Conservation (phyloP, 2,329 filamentous ascomycete genomes). For the Acrodontium crateriforme region DNA sequence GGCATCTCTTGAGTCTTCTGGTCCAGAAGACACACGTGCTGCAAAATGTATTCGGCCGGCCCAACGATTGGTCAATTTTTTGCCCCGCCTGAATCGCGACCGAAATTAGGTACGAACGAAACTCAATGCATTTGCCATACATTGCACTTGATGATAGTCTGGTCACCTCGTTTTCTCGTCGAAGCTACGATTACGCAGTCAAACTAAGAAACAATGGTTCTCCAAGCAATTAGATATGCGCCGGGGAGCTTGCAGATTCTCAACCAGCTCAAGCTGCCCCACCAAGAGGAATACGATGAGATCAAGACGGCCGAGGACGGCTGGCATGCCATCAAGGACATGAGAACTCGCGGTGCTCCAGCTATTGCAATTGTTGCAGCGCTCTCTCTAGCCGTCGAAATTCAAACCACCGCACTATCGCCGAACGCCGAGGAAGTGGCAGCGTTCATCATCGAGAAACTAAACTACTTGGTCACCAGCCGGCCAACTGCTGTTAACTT, state of each 20-base stretch:
- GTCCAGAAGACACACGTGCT: too few relatives aligned
- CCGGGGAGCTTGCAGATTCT: slow-evolving; percentile 62
- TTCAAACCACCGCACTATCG: slow-evolving; percentile 44
- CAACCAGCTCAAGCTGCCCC: slow-evolving; percentile 70
- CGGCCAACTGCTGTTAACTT: slow-evolving; percentile 92
- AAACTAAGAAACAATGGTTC: too few relatives aligned
- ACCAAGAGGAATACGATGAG: slow-evolving; percentile 64
- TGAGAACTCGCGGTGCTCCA: slow-evolving; percentile 70
- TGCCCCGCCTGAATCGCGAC: too few relatives aligned
- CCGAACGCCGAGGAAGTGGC: slow-evolving; percentile 46
- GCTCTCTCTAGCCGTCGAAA: slow-evolving; percentile 73
- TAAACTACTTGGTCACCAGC: slow-evolving; percentile 79
- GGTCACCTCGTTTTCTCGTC: too few relatives aligned
- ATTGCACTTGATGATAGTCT: too few relatives aligned
- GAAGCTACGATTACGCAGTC: too few relatives aligned
- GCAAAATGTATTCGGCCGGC: too few relatives aligned
- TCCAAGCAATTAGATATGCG: slow-evolving; percentile 66
- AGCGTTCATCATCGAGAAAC: slow-evolving; percentile 56
- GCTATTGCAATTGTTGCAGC: slow-evolving; percentile 97
- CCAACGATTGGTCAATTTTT: too few relatives aligned
- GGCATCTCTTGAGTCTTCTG: too few relatives aligned
- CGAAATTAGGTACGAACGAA: too few relatives aligned
- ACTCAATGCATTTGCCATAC: too few relatives aligned
- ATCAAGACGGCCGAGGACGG: slow-evolving; percentile 59
- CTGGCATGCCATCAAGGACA: slow-evolving; percentile 69